Evolutionary conservation across 306 rosid genomes (phyloP).

Genomic region (Cicer judaicum): DNA sequence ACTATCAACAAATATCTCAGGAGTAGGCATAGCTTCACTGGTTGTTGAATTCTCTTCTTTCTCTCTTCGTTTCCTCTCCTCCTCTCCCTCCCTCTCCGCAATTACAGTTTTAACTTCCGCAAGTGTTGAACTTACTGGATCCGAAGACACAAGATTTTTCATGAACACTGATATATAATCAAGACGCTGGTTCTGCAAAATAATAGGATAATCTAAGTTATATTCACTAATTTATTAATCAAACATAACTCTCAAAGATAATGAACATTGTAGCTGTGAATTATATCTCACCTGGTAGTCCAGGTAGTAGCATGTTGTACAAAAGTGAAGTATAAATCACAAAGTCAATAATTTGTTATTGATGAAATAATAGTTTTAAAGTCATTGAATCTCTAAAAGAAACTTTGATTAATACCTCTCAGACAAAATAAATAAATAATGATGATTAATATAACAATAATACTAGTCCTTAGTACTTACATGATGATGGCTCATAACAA

Average conservation of each 20-base stretch:
- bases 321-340: conserved; percentile 35
- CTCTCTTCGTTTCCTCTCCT: neutral
- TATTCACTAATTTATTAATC: conserved; percentile 1
- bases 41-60: conserved; percentile 43
- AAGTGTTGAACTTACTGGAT: conserved; percentile 67
- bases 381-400: conserved; percentile 9
- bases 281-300: conserved; percentile 74
- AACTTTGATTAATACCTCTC: conserved; percentile 71
- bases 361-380: conserved; percentile 30
- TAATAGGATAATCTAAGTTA: conserved; percentile 33
- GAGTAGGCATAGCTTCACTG: conserved; percentile 29
- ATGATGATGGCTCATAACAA: conserved; percentile 67
- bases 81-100: conserved; percentile 56
- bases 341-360: conserved; percentile 43
- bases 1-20: conserved; percentile 50
- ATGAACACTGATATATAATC: conserved; percentile 73
- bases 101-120: conserved; percentile 69
- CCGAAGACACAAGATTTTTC: conserved; percentile 92
- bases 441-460: neutral
- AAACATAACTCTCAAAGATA: conserved; percentile 19
- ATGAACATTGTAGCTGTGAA: conserved; percentile 22
- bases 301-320: conserved; percentile 92
- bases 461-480: conserved; percentile 54
- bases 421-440: conserved; percentile 40
- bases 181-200: conserved; percentile 61